Percentiles rank a stretch among this genome's conserved stretches.
phyloP scores from a whole-genome alignment of 495 filamentous ascomycete genomes.

The Aspergillus avenaceus region DNA sequence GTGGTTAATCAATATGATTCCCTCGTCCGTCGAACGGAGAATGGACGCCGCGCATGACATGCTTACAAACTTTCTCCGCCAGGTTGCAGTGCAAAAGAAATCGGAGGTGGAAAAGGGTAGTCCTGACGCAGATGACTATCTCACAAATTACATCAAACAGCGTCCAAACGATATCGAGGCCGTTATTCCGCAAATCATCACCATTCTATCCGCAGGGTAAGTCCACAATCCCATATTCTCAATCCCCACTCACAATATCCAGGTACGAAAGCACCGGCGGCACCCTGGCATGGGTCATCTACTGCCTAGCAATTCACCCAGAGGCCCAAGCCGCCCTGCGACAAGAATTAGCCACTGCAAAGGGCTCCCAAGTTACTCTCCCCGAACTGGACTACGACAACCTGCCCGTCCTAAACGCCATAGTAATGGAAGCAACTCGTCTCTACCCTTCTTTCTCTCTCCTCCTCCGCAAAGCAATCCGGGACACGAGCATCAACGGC shows the following conservation, averaged over 20 bases:
- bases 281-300: slow-evolving; percentile 44
- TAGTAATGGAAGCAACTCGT: slow-evolving; percentile 71
- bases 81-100: neutral
- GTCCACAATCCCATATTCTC: neutral
- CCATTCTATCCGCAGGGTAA: neutral
- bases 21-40: neutral
- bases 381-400: slow-evolving; percentile 33
- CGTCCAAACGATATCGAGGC: neutral
- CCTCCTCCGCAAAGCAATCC: slow-evolving; percentile 62
- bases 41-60: neutral
- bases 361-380: slow-evolving; percentile 38
- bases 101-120: neutral
- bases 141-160: neutral
- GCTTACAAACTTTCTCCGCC: neutral
- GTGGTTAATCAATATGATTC: neutral
- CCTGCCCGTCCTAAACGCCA: slow-evolving; percentile 59
- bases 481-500: slow-evolving; percentile 31
- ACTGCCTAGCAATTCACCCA: slow-evolving; percentile 41
- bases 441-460: slow-evolving; percentile 70
- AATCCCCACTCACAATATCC: neutral
- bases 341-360: slow-evolving; percentile 4
- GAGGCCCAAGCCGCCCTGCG: slow-evolving; percentile 40
- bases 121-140: neutral
- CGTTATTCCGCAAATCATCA: neutral
- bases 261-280: slow-evolving; percentile 60